Evolutionary conservation across 495 filamentous ascomycete species (phyloP).

Genomic region (Neurospora tetraspora): DNA sequence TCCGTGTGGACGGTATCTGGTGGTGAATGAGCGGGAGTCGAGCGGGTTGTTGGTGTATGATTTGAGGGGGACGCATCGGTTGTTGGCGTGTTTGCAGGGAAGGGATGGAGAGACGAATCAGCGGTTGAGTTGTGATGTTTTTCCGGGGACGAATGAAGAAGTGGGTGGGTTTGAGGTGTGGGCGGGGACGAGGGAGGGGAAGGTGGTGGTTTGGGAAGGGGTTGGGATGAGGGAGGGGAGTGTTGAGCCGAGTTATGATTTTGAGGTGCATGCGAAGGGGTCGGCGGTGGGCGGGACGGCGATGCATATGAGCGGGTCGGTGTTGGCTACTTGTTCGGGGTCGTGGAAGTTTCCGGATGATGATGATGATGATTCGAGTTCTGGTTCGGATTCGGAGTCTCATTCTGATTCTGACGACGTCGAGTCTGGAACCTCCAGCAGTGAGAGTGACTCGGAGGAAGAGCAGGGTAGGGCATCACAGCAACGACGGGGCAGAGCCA

Average conservation of each 20-base stretch:
- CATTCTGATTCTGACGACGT: conserved; percentile 4
- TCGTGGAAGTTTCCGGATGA: conserved; percentile 30
- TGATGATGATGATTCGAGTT: conserved; percentile 4
- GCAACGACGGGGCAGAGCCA: not conserved
- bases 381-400: not conserved
- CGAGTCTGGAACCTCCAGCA: conserved; percentile 3
- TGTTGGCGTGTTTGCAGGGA: conserved; percentile 61
- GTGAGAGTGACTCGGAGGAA: conserved; percentile 4
- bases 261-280: conserved; percentile 39
- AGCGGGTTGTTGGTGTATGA: conserved; percentile 72
- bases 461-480: not conserved
- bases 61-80: conserved; percentile 57
- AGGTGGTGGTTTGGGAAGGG: conserved; percentile 65
- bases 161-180: conserved; percentile 61
- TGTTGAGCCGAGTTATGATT: conserved; percentile 46
- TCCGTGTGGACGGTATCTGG: conserved; percentile 76
- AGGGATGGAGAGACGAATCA: conserved; percentile 67
- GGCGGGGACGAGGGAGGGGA: conserved; percentile 75
- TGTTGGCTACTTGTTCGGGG: conserved; percentile 69
- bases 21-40: conserved; percentile 75
- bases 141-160: conserved; percentile 27
- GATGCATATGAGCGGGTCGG: conserved; percentile 56
- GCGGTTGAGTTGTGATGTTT: conserved; percentile 65
- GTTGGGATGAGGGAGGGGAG: conserved; percentile 45
- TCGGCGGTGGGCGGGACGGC: conserved; percentile 50